Percentiles rank a stretch among this genome's conserved stretches.
Conservation (phyloP, 139 green algal genomes). For the Chlamydomonas sp. region DNA sequence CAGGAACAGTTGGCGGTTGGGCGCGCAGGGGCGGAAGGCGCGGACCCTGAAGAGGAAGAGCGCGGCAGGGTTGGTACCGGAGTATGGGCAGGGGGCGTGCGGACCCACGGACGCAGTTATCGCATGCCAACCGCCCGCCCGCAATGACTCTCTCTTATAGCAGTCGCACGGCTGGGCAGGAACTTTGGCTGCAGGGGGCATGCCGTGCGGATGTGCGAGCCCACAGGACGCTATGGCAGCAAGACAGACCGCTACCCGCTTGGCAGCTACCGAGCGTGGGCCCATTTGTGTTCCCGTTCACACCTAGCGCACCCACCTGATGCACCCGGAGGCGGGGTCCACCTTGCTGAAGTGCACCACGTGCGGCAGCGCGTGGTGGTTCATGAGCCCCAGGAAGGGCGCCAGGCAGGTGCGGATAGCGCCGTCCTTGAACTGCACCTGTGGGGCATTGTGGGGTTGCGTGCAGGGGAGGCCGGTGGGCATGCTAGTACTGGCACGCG, state of each 20-base stretch:
- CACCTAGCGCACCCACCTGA: constrained; percentile 36
- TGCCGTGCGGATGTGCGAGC: no score
- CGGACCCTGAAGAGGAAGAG: constrained; percentile 37
- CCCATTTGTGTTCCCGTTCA: not conserved
- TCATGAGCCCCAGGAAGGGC: constrained; percentile 74
- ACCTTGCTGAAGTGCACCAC: constrained; percentile 73
- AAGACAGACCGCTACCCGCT: no score
- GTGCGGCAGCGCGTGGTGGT: constrained; percentile 79
- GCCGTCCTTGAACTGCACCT: constrained; percentile 59
- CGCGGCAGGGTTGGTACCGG: not conserved
- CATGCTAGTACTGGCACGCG: not conserved
- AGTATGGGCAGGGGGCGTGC: not conserved
- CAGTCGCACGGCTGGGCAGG: no score
- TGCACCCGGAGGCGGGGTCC: constrained; percentile 37
- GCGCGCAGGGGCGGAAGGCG: constrained; percentile 59
- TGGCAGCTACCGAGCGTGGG: no score
- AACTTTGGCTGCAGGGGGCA: no score
- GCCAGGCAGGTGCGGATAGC: constrained; percentile 64
- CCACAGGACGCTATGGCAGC: no score
- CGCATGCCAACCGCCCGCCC: not conserved
- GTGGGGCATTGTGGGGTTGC: not conserved
- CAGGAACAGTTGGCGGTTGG: constrained; percentile 68
- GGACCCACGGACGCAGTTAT: not conserved
- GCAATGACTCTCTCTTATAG: no score
- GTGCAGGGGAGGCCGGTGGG: not conserved